These are phyloP conservation scores for Candida coleopterorum DNA, from an alignment of 805 yeast species.

Conservation along the genomic window DNA sequence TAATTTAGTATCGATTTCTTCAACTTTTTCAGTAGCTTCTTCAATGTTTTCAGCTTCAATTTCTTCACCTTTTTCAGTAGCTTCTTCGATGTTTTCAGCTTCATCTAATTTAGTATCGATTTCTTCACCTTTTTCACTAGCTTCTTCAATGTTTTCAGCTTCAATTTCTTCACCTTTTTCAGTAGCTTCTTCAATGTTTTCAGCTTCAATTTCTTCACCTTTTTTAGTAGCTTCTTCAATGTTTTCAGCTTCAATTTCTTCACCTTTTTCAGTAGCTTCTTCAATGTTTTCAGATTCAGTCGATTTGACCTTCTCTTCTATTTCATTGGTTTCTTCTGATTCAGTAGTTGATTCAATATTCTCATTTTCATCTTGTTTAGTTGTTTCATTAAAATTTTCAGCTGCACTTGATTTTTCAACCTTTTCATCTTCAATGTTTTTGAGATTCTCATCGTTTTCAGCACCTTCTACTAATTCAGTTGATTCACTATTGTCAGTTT, in stretches of 20 bases:
- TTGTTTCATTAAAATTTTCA: background rate
- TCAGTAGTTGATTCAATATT: too few species aligned
- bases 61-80: background rate
- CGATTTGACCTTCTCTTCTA: background rate
- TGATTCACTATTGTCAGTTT: background rate
- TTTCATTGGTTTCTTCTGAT: background rate
- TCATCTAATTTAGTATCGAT: constrained; percentile 5
- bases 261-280: background rate
- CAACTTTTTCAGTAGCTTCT: background rate
- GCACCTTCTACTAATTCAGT: constrained; percentile 5
- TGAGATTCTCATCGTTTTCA: constrained; percentile 5
- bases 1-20: background rate
- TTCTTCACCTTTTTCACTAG: too few species aligned
- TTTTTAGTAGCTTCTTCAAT: background rate
- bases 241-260: too few species aligned
- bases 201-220: background rate
- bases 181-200: too few species aligned
- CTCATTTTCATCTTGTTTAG: constrained; percentile 5
- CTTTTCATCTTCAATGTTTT: constrained; percentile 10
- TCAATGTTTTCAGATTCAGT: background rate
- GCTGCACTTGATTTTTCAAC: constrained; percentile 1
- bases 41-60: background rate
- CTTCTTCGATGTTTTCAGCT: too few species aligned
- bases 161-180: too few species aligned
- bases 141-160: too few species aligned